phyloP scores from a whole-genome alignment of 305 asterid genomes.

The Andrographis paniculata region DNA sequence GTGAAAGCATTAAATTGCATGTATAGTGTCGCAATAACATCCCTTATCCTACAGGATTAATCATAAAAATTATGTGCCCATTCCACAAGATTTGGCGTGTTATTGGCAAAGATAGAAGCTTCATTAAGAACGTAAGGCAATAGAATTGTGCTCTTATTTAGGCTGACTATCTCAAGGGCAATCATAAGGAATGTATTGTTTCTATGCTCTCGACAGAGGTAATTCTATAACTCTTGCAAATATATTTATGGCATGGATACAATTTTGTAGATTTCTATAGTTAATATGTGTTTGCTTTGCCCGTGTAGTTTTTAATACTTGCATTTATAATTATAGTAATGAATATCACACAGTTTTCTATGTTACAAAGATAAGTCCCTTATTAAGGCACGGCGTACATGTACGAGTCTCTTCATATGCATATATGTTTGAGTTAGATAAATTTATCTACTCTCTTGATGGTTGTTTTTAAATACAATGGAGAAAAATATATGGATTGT shows the following conservation, averaged over 20 bases:
- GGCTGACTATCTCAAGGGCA: conserved; percentile 66
- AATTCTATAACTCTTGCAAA: conserved; percentile 9
- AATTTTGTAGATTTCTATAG: conserved; percentile 1
- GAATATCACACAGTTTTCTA: too few relatives aligned
- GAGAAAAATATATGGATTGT: background rate
- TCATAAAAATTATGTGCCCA: conserved; percentile 71
- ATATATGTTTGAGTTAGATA: too few relatives aligned
- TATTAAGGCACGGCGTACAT: too few relatives aligned
- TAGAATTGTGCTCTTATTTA: conserved; percentile 89
- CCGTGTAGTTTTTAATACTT: background rate
- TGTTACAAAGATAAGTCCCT: too few relatives aligned
- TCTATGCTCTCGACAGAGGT: conserved; percentile 82
- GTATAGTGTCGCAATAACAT: too few relatives aligned
- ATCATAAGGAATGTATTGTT: conserved; percentile 59
- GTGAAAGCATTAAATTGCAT: too few relatives aligned
- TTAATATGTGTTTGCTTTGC: background rate
- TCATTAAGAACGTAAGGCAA: conserved; percentile 68
- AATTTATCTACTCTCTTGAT: background rate
- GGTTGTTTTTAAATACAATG: background rate
- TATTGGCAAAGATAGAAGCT: conserved; percentile 85
- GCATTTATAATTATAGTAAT: background rate
- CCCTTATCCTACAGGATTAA: conserved; percentile 71
- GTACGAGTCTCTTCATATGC: too few relatives aligned
- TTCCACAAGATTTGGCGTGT: conserved; percentile 76
- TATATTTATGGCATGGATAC: background rate